These are phyloP conservation scores for Saccharomyces hybrid DNA, from an alignment of 1,139 yeast species.

Conservation along the genomic window DNA sequence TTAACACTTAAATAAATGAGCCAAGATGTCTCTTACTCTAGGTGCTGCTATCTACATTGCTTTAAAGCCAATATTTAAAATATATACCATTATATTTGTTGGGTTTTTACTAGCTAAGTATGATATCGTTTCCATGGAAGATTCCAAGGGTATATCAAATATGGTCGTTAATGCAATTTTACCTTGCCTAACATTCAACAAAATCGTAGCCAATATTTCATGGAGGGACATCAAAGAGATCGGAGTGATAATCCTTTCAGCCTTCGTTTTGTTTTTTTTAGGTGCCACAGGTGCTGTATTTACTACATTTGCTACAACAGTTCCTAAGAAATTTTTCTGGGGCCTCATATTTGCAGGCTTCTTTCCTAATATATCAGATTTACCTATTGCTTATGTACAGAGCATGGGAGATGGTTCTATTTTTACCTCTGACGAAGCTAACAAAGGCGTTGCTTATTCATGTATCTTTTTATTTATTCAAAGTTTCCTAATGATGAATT, in stretches of 20 bases:
- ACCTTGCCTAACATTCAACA: conserved; percentile 74
- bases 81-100: conserved; percentile 62
- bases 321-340: conserved; percentile 72
- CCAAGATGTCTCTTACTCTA: conserved; percentile 33
- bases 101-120: conserved; percentile 63
- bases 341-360: conserved; percentile 69
- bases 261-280: conserved; percentile 51
- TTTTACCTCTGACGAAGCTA: conserved; percentile 50
- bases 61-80: conserved; percentile 80
- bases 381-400: conserved; percentile 84
- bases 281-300: conserved; percentile 38
- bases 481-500: conserved; percentile 58
- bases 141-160: conserved; percentile 65
- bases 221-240: conserved; percentile 66
- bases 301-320: conserved; percentile 36
- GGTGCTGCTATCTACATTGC: conserved; percentile 74
- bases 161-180: conserved; percentile 62
- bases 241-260: conserved; percentile 63
- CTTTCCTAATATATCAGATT: conserved; percentile 74
- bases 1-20: neutral
- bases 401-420: conserved; percentile 62
- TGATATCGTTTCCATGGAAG: conserved; percentile 64
- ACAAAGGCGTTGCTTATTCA: conserved; percentile 75
- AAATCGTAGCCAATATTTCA: conserved; percentile 61
- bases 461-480: conserved; percentile 68